Base-by-base conservation (phyloP, 2,329 filamentous ascomycete species). In the Talaromyces verruculosus region DNA sequence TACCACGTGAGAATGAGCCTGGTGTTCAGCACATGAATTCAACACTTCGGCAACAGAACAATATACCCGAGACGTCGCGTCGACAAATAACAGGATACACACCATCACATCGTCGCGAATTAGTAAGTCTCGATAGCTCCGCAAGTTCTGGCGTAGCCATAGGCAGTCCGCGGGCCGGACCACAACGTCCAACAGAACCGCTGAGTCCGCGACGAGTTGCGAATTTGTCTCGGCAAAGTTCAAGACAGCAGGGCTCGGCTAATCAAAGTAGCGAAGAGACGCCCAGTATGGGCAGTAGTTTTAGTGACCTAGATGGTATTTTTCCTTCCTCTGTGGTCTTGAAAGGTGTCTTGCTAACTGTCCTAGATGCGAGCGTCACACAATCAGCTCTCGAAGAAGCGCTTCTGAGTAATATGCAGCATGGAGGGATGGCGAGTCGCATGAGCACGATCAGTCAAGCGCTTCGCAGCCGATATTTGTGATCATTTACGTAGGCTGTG, bases 311-410 rank as follows among this genome's bases (percentile, higher is more conserved):
- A 41, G 87, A 89, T 72, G 85, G 86, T 85, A 76, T 10, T 30
- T 57, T 4, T 1, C 15, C 22, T 45, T n/a, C 6, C 0, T 33
- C 13, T 19, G 13, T 11, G 13, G 15, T n/a, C 10, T 30, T 19
- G 3, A 2, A 8, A n/a, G 13, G 22, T 15, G 33, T n/a, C 15
- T 11, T 41, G 3, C 22, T 41, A 62, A 19, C 49, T 62, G 19
- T 19, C 49, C 15, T 68, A 85, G 86, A 87, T 78, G 82, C 86
- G 7, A 87, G 86, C 67, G 84, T 89, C 25, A 88, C 87, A 61
- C 86, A 88, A 71, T 88, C 85, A 15, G 87, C 87, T 2, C 77
- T 89, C 30, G 87, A 89, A 71, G 87, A 89, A 69, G 87, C 87
- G 5, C 76, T 89, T 49, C 75, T 88, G 69, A 88, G 85, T 70